Evolutionary conservation across 1,284 basidiomycete species (phyloP), one percentile per base, ranked within the genome.

Genomic region (Malassezia restricta): DNA sequence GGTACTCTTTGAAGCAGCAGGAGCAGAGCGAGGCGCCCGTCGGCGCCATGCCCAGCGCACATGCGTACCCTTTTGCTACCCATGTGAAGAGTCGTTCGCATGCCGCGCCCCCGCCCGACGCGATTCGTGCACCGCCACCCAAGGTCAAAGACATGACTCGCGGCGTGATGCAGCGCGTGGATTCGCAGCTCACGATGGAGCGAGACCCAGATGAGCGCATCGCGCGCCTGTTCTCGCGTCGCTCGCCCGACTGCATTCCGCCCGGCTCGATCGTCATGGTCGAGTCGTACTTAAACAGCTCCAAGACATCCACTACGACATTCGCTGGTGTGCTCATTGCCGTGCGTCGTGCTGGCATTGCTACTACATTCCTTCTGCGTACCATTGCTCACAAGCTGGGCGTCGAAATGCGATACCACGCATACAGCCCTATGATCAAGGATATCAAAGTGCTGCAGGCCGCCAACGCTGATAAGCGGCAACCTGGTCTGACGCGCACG

Each of bases 301-400:
- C 51, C 43, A 62, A 64, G 42, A 64, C 62, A 33, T 61, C 61
- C 51, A 64, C 61, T 9, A 62, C 66, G 30, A 56, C 65, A 5
- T 69, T 73, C 46, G 60, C 66, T 15, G 70, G 70, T 32, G 64
- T 71, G 1, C 60, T 73, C 12, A 63, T 73, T 37, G 68, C 65
- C 14, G 58, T 73, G 2, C 58, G 65, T 12, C 57, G 70, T 12
- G 55, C 68, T 6, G 70, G 70, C 14, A 54, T 65, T 1, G 61
- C 60, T 9, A 69, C 68, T 1, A 59, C 65, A n/a, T 69, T 73
- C 29, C 60, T 69, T n/a, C 51, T 73, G 41, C 58, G 70, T 24
- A 66, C 63, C 39, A 53, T 73, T 27, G 70, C 71, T 39, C 56
- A 66, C 46, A 73, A 73, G 59, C 47, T 69, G 39, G 70, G 70